These are phyloP conservation scores for Fagopyrum tataricum DNA, from an alignment of 148 eudicot species.

Conservation along the genomic window DNA sequence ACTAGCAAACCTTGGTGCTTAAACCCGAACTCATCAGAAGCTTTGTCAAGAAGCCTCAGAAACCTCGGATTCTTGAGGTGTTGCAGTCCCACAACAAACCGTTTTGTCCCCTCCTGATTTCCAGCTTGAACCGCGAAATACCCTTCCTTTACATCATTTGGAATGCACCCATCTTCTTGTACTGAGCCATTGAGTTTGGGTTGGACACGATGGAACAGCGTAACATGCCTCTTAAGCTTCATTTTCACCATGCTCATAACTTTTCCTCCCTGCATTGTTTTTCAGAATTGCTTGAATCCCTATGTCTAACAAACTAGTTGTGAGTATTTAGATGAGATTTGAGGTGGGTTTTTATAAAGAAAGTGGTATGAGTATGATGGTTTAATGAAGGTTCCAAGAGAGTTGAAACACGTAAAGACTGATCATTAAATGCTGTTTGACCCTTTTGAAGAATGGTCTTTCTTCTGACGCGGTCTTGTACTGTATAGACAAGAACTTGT, in stretches of 20 bases:
- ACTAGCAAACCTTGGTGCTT: conserved; percentile 19
- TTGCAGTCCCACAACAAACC: conserved; percentile 18
- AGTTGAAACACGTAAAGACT: not conserved
- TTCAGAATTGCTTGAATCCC: no score
- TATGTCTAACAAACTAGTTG: not conserved
- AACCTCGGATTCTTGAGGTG: conserved; percentile 18
- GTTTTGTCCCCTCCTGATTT: conserved; percentile 5
- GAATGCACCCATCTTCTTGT: not conserved
- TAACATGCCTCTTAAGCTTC: conserved; percentile 17
- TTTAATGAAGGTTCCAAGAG: not conserved
- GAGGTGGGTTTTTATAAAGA: not conserved
- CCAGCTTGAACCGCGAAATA: conserved; percentile 19
- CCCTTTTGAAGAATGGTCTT: not conserved
- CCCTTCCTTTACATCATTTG: conserved; percentile 11
- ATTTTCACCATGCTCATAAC: not conserved
- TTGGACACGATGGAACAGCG: not conserved
- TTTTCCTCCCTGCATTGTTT: not conserved
- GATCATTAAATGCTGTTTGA: not conserved
- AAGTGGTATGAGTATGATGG: not conserved
- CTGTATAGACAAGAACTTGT: not conserved
- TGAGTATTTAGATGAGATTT: not conserved
- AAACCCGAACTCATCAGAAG: conserved; percentile 22
- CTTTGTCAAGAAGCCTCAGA: conserved; percentile 19
- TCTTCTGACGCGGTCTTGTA: not conserved
- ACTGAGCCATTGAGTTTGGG: not conserved